Conservation (phyloP, 768 basidiomycete genomes). For the Kwoniella sp. region DNA sequence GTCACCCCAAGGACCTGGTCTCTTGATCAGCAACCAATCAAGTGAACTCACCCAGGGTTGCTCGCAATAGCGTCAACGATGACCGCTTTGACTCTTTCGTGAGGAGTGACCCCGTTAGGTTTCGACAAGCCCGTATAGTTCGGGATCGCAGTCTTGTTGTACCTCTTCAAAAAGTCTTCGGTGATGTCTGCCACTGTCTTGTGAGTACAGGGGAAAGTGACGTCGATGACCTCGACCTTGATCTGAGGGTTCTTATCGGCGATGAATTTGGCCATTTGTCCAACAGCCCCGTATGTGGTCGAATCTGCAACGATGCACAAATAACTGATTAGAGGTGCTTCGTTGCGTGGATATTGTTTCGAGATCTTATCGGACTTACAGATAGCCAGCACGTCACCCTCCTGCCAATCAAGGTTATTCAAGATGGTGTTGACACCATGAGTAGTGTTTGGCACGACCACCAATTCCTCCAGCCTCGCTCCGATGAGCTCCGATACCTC, state of each 20-base stretch:
- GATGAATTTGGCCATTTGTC: conserved; percentile 62
- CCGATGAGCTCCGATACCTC: conserved; percentile 51
- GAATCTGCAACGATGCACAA: conserved; percentile 58
- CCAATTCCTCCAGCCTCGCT: conserved; percentile 52
- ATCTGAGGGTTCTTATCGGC: conserved; percentile 65
- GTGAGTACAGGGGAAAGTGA: conserved; percentile 66
- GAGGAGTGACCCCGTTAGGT: conserved; percentile 34
- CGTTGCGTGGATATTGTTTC: background rate
- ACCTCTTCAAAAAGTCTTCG: conserved; percentile 34
- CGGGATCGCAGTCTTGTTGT: conserved; percentile 50
- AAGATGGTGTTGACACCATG: conserved; percentile 70
- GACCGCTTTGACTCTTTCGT: conserved; percentile 63
- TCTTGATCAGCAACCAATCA: background rate
- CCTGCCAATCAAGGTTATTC: conserved; percentile 68
- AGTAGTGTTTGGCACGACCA: conserved; percentile 63
- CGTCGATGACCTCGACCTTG: conserved; percentile 60
- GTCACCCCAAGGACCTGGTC: background rate
- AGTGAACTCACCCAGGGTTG: conserved; percentile 60
- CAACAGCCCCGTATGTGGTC: conserved; percentile 66
- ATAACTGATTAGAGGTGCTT: background rate
- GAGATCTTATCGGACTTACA: conserved; percentile 57
- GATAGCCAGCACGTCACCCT: conserved; percentile 68
- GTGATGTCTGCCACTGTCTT: conserved; percentile 61
- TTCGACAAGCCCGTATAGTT: conserved; percentile 33
- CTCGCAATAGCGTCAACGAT: conserved; percentile 71